Evolutionary conservation across 2,329 filamentous ascomycete species (phyloP), one percentile per base, ranked within the genome.

Genomic region (Fusarium sp.): DNA sequence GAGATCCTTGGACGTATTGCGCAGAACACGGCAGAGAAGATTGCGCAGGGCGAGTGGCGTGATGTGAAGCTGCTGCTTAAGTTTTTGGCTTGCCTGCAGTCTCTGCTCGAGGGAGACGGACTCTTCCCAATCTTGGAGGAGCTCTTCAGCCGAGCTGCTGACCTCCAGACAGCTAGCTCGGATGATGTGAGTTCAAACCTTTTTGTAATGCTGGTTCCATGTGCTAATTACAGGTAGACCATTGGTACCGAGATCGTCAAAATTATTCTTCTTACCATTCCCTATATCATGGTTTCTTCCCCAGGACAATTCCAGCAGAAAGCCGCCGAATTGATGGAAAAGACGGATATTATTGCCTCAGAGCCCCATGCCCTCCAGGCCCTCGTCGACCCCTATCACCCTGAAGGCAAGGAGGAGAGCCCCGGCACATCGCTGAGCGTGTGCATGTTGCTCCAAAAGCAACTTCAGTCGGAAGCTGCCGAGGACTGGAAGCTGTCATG

Each of bases 181-280:
- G 95, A 98, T 76, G 95, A 98, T 82, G 94, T 96, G 81, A 84
- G 92, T 85, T 52, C 24, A 46, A 38, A 29, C 43, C 18, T 27
- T 54, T 47, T 22, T 25, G 12, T 25, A 18, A 18, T 25, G 34
- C 47, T 29, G 34, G 43, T 47, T 34, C 12, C 22, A 16, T 27
- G 22, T 54, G 34, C 63, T 74, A 55, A 75, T 60, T 49, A 53
- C 29, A 46, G 56, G 22, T 38, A 90, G 87, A 90, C 87, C 0
- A 88, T 91, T 68, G 89, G 89, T 51, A 90, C 97, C 44, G 96
- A 98, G 82, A 88, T 99, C 34, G 94, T 98, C 79, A 98, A 98
- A 82, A 94, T 98, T 74, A 98, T 99, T 71, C 88, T 98, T 46
- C 88, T 98, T 51, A 97, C 95, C 0, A 92, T 99, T 62, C 95